These are phyloP conservation scores for Blastobotrys chiropterorum DNA, from an alignment of 805 yeast species.

Conservation along the genomic window DNA sequence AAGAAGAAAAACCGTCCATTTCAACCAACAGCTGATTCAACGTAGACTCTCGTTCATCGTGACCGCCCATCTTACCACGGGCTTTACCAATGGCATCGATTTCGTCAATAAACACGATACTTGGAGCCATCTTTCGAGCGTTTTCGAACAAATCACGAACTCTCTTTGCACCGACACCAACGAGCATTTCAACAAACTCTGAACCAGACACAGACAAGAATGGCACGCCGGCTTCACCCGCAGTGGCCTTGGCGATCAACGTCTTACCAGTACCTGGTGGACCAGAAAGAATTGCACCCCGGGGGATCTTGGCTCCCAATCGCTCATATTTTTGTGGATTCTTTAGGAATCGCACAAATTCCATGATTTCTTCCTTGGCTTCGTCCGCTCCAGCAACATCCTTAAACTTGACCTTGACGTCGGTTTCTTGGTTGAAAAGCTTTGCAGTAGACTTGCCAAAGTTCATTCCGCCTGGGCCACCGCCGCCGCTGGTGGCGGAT, in stretches of 20 bases:
- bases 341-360: slow-evolving; percentile 88
- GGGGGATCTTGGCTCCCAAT: slow-evolving; percentile 94
- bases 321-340: slow-evolving; percentile 85
- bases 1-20: slow-evolving; percentile 93
- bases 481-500: slow-evolving; percentile 56
- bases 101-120: slow-evolving; percentile 95
- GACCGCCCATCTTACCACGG: slow-evolving; percentile 66
- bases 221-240: slow-evolving; percentile 99
- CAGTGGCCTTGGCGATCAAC: slow-evolving; percentile 93
- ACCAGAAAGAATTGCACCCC: slow-evolving; percentile 96
- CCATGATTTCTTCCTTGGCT: slow-evolving; percentile 97
- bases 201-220: slow-evolving; percentile 95
- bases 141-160: slow-evolving; percentile 91
- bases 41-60: slow-evolving; percentile 96
- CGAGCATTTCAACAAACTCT: slow-evolving; percentile 97
- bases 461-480: slow-evolving; percentile 72
- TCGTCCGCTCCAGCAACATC: slow-evolving; percentile 98
- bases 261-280: slow-evolving; percentile 99
- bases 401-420: slow-evolving; percentile 77
- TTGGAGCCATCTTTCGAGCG: slow-evolving; percentile 91
- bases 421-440: slow-evolving; percentile 84
- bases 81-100: slow-evolving; percentile 99
- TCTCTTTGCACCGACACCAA: slow-evolving; percentile 97
- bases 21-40: slow-evolving; percentile 93
- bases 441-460: slow-evolving; percentile 91